Conservation (phyloP, 1,139 yeast species). For the Magnusiomyces ingens region DNA sequence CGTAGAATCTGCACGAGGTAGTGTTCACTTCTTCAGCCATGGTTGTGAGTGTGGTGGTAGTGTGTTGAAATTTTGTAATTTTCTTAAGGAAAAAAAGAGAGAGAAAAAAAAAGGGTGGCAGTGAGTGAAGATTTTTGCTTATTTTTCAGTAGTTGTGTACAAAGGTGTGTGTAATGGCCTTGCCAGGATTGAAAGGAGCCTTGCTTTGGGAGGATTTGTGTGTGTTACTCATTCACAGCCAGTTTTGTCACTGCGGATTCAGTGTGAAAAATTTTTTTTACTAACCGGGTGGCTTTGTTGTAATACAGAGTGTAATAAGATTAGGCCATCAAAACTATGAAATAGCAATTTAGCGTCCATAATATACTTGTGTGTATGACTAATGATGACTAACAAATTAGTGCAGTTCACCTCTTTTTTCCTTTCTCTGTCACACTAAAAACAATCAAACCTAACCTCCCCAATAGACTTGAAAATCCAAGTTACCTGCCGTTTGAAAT, state of each 20-base stretch:
- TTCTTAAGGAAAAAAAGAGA: background rate
- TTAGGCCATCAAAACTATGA: too few species aligned
- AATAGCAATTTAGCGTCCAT: too few species aligned
- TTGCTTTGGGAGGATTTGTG: background rate
- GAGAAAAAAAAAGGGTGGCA: background rate
- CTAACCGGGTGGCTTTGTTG: background rate
- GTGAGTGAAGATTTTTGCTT: background rate
- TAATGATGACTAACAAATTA: too few species aligned
- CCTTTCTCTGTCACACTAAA: too few species aligned
- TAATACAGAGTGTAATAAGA: too few species aligned
- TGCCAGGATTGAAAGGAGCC: background rate
- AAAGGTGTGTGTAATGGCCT: background rate
- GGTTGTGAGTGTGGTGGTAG: background rate
- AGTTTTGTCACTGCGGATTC: background rate
- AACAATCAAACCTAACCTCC: too few species aligned
- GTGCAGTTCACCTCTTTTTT: too few species aligned
- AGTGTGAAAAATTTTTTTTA: background rate
- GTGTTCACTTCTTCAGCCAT: slow-evolving; percentile 44
- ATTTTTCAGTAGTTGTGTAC: background rate
- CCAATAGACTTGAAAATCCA: too few species aligned
- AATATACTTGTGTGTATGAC: too few species aligned
- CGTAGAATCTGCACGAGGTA: slow-evolving; percentile 92
- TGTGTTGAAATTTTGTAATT: background rate
- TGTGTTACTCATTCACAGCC: background rate
- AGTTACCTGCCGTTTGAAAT: too few species aligned